phyloP scores from a whole-genome alignment of 1,284 basidiomycete genomes.

The Moniliella sp. region DNA sequence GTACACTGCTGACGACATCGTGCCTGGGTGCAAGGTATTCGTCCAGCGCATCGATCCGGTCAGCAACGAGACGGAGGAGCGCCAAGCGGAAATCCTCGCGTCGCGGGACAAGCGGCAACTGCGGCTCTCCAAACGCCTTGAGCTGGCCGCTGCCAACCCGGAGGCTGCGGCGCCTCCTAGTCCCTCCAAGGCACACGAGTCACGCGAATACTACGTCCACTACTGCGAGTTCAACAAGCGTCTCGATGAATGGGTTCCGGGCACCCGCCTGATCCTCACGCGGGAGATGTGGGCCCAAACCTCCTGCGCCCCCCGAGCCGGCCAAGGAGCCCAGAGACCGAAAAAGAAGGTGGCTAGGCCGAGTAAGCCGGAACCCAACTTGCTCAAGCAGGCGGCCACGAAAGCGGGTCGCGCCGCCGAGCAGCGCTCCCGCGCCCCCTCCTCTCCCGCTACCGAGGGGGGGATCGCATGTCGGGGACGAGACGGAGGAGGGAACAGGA shows the following conservation, averaged over 20 bases:
- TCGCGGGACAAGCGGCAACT: constrained; percentile 23
- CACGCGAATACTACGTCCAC: constrained; percentile 17
- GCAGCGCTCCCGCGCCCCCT: no score
- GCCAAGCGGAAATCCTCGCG: constrained; percentile 27
- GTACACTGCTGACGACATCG: constrained; percentile 17
- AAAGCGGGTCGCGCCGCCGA: constrained; percentile 42
- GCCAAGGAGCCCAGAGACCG: no score
- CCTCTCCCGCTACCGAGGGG: no score
- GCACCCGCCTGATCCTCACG: constrained; percentile 58
- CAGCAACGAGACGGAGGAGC: constrained; percentile 23
- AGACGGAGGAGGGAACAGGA: no score
- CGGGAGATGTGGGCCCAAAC: constrained; percentile 72
- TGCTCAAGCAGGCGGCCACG: constrained; percentile 54
- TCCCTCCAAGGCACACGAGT: no score
- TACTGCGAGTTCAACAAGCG: constrained; percentile 39
- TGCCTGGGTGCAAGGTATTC: constrained; percentile 23
- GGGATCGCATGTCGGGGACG: no score
- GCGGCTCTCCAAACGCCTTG: constrained; percentile 8
- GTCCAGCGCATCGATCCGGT: constrained; percentile 24
- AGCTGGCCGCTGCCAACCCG: no score
- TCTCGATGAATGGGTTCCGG: constrained; percentile 91
- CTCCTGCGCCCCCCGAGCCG: no score
- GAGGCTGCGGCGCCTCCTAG: constrained; percentile 2
- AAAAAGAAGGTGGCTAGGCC: no score
- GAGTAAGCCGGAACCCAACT: no score